Conservation (phyloP, 306 rosid genomes). For the Castanospermum australe region DNA sequence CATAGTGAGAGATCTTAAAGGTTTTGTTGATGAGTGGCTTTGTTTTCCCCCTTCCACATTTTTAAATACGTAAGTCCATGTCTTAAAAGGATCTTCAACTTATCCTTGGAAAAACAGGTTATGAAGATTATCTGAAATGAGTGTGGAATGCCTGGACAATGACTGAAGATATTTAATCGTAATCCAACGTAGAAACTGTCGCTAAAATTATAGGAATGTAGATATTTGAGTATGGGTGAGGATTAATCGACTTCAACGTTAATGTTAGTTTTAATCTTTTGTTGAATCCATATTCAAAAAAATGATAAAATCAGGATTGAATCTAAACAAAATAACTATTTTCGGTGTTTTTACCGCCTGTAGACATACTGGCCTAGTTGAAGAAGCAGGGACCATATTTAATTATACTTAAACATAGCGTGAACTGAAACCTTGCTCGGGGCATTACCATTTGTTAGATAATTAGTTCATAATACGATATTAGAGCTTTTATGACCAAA, state of each 20-base stretch:
- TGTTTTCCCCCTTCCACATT: neutral
- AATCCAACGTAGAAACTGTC: neutral
- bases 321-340: conserved; percentile 76
- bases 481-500: no score
- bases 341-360: conserved; percentile 85
- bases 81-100: no score
- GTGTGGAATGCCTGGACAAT: conserved; percentile 1
- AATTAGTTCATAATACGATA: no score
- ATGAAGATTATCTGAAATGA: neutral
- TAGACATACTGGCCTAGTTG: conserved; percentile 71
- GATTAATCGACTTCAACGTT: neutral
- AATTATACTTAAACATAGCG: conserved; percentile 51
- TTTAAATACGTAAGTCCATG: conserved; percentile 13
- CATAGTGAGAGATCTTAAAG: conserved; percentile 16
- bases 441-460: conserved; percentile 84
- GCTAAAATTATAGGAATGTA: neutral
- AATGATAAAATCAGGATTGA: conserved; percentile 66
- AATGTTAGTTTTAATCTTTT: no score
- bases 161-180: neutral
- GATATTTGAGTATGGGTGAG: neutral
- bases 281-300: no score
- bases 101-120: neutral
- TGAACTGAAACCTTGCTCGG: conserved; percentile 53
- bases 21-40: neutral
- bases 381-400: conserved; percentile 66